A percentile compares a stretch with the other conserved stretches of the same genome.
phyloP scores from a whole-genome alignment of 179 eudicot species.

The Silene vulgaris region DNA sequence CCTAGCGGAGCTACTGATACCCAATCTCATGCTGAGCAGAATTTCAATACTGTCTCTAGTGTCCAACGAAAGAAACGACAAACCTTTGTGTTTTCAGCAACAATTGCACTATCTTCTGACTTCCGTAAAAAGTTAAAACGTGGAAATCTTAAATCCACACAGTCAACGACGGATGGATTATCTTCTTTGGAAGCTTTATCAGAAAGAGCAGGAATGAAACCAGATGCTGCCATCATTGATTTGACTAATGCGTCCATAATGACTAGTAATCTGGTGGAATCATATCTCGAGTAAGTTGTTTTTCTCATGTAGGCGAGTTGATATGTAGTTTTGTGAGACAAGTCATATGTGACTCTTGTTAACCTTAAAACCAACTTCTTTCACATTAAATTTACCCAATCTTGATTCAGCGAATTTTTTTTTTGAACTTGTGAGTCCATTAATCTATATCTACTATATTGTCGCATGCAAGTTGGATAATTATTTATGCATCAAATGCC shows the following conservation, averaged over 20 bases:
- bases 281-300: conserved; percentile 77
- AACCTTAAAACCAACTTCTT: background rate
- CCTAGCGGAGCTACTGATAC: conserved; percentile 36
- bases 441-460: background rate
- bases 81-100: conserved; percentile 95
- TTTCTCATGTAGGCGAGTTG: conserved; percentile 10
- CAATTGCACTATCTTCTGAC: conserved; percentile 80
- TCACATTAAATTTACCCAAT: background rate
- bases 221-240: conserved; percentile 81
- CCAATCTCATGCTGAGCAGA: conserved; percentile 44
- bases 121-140: conserved; percentile 87
- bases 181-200: conserved; percentile 77
- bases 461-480: background rate
- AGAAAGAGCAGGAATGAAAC: conserved; percentile 90
- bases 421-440: background rate
- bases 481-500: background rate
- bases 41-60: conserved; percentile 54
- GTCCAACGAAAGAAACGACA: conserved; percentile 85
- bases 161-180: conserved; percentile 42
- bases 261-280: conserved; percentile 81
- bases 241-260: conserved; percentile 74
- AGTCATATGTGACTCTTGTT: background rate
- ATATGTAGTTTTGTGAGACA: background rate
- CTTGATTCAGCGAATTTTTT: background rate
- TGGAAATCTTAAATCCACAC: conserved; percentile 51